Base-by-base conservation (phyloP, 441 rosid genomes). In the Erodium moschatum region DNA sequence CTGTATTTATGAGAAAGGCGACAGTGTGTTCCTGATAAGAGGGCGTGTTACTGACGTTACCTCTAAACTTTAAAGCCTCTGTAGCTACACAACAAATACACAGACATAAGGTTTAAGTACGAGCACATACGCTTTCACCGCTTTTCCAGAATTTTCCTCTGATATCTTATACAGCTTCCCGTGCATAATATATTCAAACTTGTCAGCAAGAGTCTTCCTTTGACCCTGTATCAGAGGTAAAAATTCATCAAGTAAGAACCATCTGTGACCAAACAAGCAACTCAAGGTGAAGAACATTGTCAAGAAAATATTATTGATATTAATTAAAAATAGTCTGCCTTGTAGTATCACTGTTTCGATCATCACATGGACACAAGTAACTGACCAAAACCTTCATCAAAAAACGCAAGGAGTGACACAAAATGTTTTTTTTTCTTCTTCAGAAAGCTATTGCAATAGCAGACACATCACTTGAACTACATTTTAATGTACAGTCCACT, bases 101-200 rank as follows among this genome's bases (percentile, higher is more conserved):
- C n/a, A n/a, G n/a, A n/a, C 31, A 29, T 29, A 29, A 29, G 31
- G 31, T 29, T 24, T 19, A 52, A 52, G 63, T 11, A 52, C 2
- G 61, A 12, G 73, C 46, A 62, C 96, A 69, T 82, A 90, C 97
- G 89, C 89, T 85, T 81, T 85, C 16, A 78, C 80, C 58, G 80
- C 71, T 82, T 76, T 85, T 31, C 86, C 89, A 11, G 87, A 79
- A 31, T 85, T 84, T 63, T 84, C 85, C 75, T 92, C 96, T 13
- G 89, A 73, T 71, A 90, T 86, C 86, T 89, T 86, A 84, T 87
- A 90, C 46, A 90, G 81, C 83, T 90, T 92, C 75, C 97, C 94
- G 42, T 92, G 94, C 98, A 92, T 92, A 20, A 90, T 80, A 73
- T 92, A 92, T 65, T 92, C 97, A 13, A 84, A 89, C 81, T 90